Conservation (phyloP, 2,329 filamentous ascomycete genomes). For the Beauveria scarabaeidicola region DNA sequence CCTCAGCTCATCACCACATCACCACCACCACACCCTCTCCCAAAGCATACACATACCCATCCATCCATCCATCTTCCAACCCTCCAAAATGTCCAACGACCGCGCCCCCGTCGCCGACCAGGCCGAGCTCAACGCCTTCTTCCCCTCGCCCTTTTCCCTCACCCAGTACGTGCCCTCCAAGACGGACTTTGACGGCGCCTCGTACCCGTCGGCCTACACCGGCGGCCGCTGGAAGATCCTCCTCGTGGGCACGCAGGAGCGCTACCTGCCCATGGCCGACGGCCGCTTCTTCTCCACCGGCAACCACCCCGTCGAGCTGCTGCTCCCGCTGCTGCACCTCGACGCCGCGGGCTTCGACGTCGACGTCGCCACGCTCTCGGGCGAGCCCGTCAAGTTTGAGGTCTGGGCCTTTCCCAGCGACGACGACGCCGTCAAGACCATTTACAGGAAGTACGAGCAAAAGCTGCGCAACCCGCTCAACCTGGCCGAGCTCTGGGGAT, state of each 20-base stretch:
- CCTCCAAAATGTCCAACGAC: slow-evolving; percentile 4
- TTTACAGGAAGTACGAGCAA: slow-evolving; percentile 18
- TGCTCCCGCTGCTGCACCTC: slow-evolving; percentile 16
- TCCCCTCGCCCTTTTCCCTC: slow-evolving; percentile 16
- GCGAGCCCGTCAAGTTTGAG: slow-evolving; percentile 17
- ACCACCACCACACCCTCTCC: neutral
- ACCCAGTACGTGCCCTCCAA: slow-evolving; percentile 15
- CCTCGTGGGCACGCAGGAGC: slow-evolving; percentile 16
- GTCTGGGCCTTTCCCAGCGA: slow-evolving; percentile 19
- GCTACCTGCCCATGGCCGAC: slow-evolving; percentile 16
- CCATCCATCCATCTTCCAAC: neutral
- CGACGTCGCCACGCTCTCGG: slow-evolving; percentile 15
- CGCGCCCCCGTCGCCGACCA: slow-evolving; percentile 14
- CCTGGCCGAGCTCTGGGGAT: slow-evolving; percentile 13
- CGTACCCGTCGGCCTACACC: slow-evolving; percentile 15
- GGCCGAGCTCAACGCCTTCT: slow-evolving; percentile 17
- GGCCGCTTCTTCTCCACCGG: slow-evolving; percentile 17
- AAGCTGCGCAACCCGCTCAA: slow-evolving; percentile 15
- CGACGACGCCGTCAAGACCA: slow-evolving; percentile 16
- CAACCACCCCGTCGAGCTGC: slow-evolving; percentile 17
- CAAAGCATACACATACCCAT: neutral
- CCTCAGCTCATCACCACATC: neutral
- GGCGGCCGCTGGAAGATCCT: slow-evolving; percentile 16
- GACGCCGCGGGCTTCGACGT: slow-evolving; percentile 17
- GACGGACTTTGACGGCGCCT: slow-evolving; percentile 15